Evolutionary conservation across 306 rosid species (phyloP).

Genomic region (Benincasa hispida): DNA sequence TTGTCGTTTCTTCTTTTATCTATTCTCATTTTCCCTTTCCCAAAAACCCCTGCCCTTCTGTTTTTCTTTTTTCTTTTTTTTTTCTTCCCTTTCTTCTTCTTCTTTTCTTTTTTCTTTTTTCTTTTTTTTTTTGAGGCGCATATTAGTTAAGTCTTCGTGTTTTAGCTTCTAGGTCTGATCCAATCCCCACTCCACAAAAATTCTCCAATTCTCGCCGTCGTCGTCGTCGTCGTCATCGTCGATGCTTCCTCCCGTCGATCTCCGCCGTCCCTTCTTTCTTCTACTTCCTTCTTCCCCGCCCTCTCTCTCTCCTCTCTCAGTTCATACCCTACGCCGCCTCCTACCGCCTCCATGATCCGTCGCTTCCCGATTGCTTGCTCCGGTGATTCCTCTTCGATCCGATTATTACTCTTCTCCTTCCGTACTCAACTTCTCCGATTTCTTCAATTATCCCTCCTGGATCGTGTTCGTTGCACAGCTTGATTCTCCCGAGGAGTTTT

Average conservation of each 20-base stretch:
- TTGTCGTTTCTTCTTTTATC: slow-evolving; percentile 7
- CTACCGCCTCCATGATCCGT: not conserved
- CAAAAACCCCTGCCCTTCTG: not conserved
- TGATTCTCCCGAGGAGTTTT: not conserved
- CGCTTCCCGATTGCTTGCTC: slow-evolving; percentile 16
- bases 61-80: not conserved
- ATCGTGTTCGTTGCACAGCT: not conserved
- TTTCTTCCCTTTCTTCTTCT: not conserved
- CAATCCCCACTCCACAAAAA: slow-evolving; percentile 8
- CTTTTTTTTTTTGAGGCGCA: slow-evolving; percentile 5
- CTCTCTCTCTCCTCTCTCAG: not conserved
- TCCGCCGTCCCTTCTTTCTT: slow-evolving; percentile 16
- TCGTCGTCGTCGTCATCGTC: slow-evolving; percentile 37
- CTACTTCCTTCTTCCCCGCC: not conserved
- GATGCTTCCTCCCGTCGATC: not conserved
- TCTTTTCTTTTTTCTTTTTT: not conserved
- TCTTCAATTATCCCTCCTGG: not conserved
- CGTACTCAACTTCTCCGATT: not conserved
- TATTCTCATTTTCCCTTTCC: not conserved
- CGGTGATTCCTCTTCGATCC: slow-evolving; percentile 21
- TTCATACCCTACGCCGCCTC: not conserved
- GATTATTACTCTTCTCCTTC: slow-evolving; percentile 2
- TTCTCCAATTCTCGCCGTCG: slow-evolving; percentile 30
- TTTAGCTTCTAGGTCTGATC: slow-evolving; percentile 16
- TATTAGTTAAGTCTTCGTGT: not conserved